Evolutionary conservation across 768 basidiomycete species (phyloP), one percentile per base, ranked within the genome.

Genomic region (Panus rudis): DNA sequence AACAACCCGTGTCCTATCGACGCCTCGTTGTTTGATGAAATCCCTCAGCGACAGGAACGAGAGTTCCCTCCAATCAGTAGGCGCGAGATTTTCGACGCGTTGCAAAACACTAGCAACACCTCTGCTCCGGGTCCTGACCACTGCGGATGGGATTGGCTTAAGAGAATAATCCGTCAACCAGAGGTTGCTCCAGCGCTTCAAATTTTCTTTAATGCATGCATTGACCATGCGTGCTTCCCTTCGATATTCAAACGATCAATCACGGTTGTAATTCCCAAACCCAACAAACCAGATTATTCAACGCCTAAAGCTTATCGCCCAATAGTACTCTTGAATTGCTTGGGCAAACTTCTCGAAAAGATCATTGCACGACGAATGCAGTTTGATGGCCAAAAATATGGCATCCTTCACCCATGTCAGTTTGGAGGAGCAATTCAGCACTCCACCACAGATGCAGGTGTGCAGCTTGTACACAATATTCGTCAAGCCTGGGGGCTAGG

Each of bases 271-370:
- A 46, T 60, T 17, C 49, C 53, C 3, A 60, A 60, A 42, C 56
- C 54, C 1, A 37, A 49, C 20, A 54, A 54, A 39, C 40, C 43
- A 2, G 56, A 56, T 42, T 54, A 58, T 35, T 23, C 45, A 1
- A 27, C 40, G 2, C 43, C 55, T 3, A 58, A 57, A 39, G 51
- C 57, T 1, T 61, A 57, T 44, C 50, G 55, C 28, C 57, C 51
- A 0, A 60, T 61, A 32, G 50, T 52, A 2, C 53, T 61, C 1
- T 46, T 58, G 12, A 46, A 53, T 32, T 49, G 41, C 31, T 14
- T 61, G 0, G 55, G 53, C 0, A 61, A 60, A 41, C 47, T 54
- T 5, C 25, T 49, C 3, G 55, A 56, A 41, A 55, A 53, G 40
- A 24, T 57, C 14, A 28, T 55, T 11, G 46, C 50, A 1, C 26